These are phyloP conservation scores for Candida ipomoeae DNA, from an alignment of 805 yeast species.

Conservation along the genomic window DNA sequence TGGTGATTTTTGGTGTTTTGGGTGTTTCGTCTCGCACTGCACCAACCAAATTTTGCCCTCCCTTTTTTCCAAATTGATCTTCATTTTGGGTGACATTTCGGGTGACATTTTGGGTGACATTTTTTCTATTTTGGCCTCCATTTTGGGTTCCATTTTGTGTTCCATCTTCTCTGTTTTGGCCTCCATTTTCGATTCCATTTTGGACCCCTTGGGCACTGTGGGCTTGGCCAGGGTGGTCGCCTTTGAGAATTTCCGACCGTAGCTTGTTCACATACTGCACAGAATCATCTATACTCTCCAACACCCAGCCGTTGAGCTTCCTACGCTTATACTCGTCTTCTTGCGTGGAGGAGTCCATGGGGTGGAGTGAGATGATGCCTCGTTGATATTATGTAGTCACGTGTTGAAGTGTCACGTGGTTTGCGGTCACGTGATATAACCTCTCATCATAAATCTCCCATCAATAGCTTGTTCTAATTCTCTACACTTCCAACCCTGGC, in stretches of 20 bases:
- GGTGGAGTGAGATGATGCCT: too few species aligned
- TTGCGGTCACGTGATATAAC: neutral
- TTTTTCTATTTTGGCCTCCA: too few species aligned
- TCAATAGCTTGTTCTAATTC: too few species aligned
- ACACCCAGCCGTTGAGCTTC: slow-evolving; percentile 7
- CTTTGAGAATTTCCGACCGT: slow-evolving; percentile 1
- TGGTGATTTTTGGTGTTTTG: too few species aligned
- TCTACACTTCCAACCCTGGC: too few species aligned
- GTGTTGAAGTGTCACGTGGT: neutral
- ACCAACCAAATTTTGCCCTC: too few species aligned
- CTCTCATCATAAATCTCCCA: too few species aligned
- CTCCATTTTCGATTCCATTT: neutral
- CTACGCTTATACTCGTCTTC: slow-evolving; percentile 3
- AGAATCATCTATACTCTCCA: slow-evolving; percentile 20
- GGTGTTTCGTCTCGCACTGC: too few species aligned
- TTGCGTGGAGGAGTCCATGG: slow-evolving; percentile 1
- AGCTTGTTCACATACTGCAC: slow-evolving; percentile 18
- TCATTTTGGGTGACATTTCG: too few species aligned
- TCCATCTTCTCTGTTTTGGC: neutral
- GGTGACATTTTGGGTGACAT: too few species aligned
- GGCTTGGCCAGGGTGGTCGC: neutral
- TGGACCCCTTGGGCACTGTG: neutral
- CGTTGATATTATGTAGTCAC: neutral
- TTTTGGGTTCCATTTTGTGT: too few species aligned
- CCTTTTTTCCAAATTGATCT: too few species aligned